A percentile compares a stretch with the other conserved stretches of the same genome.
phyloP scores from a whole-genome alignment of 2,329 filamentous ascomycete genomes.

The Fusarium austroafricanum region DNA sequence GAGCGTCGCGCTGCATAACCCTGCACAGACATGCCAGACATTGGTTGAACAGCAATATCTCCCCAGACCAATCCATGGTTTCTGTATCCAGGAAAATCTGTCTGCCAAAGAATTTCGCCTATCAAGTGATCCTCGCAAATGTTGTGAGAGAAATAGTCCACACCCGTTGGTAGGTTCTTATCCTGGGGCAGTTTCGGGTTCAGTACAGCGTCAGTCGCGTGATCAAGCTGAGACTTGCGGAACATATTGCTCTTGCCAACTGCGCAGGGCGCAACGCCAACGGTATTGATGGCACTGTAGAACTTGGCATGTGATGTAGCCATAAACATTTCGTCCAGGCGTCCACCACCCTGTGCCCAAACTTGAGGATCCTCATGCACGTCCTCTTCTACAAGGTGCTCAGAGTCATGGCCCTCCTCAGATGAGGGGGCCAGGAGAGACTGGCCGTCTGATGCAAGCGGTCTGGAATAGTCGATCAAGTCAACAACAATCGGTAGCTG shows the following conservation, averaged over 20 bases:
- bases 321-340: slow-evolving; percentile 95
- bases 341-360: slow-evolving; percentile 72
- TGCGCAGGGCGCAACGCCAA: slow-evolving; percentile 89
- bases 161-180: slow-evolving; percentile 67
- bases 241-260: slow-evolving; percentile 99
- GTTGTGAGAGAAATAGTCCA: slow-evolving; percentile 94
- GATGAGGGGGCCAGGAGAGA: slow-evolving; percentile 51
- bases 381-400: slow-evolving; percentile 29
- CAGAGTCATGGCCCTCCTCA: slow-evolving; percentile 43
- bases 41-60: slow-evolving; percentile 90
- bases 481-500: slow-evolving; percentile 93
- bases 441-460: slow-evolving; percentile 37
- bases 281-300: slow-evolving; percentile 96
- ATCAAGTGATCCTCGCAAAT: slow-evolving; percentile 99
- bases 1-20: slow-evolving; percentile 85
- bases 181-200: slow-evolving; percentile 58
- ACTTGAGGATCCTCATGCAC: slow-evolving; percentile 46
- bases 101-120: slow-evolving; percentile 88
- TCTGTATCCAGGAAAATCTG: slow-evolving; percentile 70
- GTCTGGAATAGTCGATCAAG: slow-evolving; percentile 54
- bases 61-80: slow-evolving; percentile 89
- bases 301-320: slow-evolving; percentile 95
- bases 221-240: slow-evolving; percentile 87
- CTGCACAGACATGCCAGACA: slow-evolving; percentile 79
- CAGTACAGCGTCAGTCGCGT: slow-evolving; percentile 67